Evolutionary conservation across 768 basidiomycete species (phyloP), one percentile per base, ranked within the genome.

Genomic region (Butyriboletus loyo): DNA sequence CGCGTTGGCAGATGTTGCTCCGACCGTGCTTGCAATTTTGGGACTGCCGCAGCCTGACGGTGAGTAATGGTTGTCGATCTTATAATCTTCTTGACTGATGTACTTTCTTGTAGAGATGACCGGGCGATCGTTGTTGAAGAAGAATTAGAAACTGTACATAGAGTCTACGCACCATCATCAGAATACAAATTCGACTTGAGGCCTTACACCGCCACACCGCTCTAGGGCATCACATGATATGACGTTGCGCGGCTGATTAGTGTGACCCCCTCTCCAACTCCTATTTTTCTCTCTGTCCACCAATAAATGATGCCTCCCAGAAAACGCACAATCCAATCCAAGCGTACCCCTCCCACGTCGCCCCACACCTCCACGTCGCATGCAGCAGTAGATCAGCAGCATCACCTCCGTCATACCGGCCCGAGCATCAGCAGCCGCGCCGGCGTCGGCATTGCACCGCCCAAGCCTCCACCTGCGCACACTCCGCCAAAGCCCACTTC

Each of bases 1-100:
- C 21, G 88, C 92, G 39, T 70, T 95, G 59, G 89, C 88, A 57
- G 93, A 96, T 69, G 92, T 96, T 47, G 93, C 94, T 9, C 94
- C 92, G 34, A 96, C 94, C 1, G 75, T 93, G 30, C 73, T 97
- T 59, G 89, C 81, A 56, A 70, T 96, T 35, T 73, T 96, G 80
- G 85, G 87, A 34, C 65, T 91, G 30, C 72, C 81, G 3, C 74
- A 89, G 61, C 89, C 89, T 4, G 77, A 89, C 63, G 86, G 86
- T 85, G 52, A 62, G 80, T 43, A 7, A 0, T 21, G 13, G 9
- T 5, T 9, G 24, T 45, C 10, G 7, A 34, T 8, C 24, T 17
- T n/a, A 1, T 1, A 34, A 14, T 19, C 7, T 3, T 17, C 5
- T 25, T 39, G 19, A 10, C 40, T 64, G 44, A 66, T 13, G 5